Percentiles rank a stretch among this genome's conserved stretches.
Evolutionary conservation across 1,284 basidiomycete genomes (phyloP).

Genomic region (Malassezia sympodialis): DNA sequence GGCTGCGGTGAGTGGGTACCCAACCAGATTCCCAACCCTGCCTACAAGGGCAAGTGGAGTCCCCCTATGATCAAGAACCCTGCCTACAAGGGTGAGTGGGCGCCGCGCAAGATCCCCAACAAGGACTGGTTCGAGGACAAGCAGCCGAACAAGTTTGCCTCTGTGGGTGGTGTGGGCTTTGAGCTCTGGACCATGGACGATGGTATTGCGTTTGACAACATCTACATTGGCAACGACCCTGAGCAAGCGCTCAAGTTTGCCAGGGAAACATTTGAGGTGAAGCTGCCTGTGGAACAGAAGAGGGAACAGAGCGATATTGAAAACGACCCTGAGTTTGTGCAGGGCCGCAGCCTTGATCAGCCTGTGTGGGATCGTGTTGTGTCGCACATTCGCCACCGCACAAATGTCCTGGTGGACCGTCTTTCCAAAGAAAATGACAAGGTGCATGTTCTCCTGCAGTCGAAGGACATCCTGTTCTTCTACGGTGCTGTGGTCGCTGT

Average conservation of each 20-base stretch:
- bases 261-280: conserved; percentile 36
- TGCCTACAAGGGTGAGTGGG: conserved; percentile 42
- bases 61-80: conserved; percentile 67
- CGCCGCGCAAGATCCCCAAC: conserved; percentile 55
- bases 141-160: conserved; percentile 65
- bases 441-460: conserved; percentile 34
- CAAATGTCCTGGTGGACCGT: conserved; percentile 24
- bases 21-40: conserved; percentile 90
- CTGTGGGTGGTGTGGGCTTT: conserved; percentile 43
- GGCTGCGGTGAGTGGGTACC: conserved; percentile 89
- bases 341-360: conserved; percentile 20
- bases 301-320: conserved; percentile 23
- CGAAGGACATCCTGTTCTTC: conserved; percentile 35
- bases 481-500: conserved; percentile 32
- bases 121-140: conserved; percentile 82
- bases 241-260: conserved; percentile 37
- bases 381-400: conserved; percentile 22
- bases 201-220: conserved; percentile 47
- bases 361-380: conserved; percentile 15
- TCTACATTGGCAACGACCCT: conserved; percentile 42
- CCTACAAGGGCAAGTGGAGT: conserved; percentile 90
- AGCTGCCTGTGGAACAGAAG: conserved; percentile 41
- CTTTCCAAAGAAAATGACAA: conserved; percentile 21
- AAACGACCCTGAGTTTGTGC: conserved; percentile 11
- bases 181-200: conserved; percentile 48